Evolutionary conservation across 2,329 filamentous ascomycete genomes (phyloP).

Genomic region (Trichoderma arundinaceum): DNA sequence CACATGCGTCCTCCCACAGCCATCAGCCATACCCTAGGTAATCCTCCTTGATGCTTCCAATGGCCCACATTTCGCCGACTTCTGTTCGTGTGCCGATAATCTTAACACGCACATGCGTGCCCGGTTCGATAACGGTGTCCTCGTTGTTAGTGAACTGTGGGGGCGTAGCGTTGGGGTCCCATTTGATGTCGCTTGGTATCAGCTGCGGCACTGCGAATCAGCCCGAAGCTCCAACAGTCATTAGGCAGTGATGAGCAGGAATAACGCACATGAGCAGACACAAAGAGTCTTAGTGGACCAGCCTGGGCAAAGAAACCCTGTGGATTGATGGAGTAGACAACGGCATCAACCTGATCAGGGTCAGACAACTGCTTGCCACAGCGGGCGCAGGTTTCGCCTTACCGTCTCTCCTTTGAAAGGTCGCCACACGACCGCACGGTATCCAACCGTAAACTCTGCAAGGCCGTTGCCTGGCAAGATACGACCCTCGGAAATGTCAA

Average conservation of each 20-base stretch:
- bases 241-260: not conserved
- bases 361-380: slow-evolving; percentile 40
- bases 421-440: slow-evolving; percentile 95
- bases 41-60: slow-evolving; percentile 93
- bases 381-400: slow-evolving; percentile 47
- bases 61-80: slow-evolving; percentile 93
- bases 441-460: slow-evolving; percentile 93
- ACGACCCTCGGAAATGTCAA: slow-evolving; percentile 90
- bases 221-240: not conserved
- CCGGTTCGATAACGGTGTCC: slow-evolving; percentile 90
- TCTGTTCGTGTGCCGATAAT: slow-evolving; percentile 93
- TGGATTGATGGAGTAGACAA: slow-evolving; percentile 88
- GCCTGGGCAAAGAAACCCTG: slow-evolving; percentile 90
- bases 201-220: slow-evolving; percentile 58
- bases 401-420: slow-evolving; percentile 98
- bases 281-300: slow-evolving; percentile 78
- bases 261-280: slow-evolving; percentile 76
- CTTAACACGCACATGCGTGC: slow-evolving; percentile 91
- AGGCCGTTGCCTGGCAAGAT: slow-evolving; percentile 90
- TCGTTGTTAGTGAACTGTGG: slow-evolving; percentile 95
- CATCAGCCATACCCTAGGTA: slow-evolving; percentile 63
- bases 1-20: slow-evolving; percentile 31
- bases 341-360: slow-evolving; percentile 78
- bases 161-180: slow-evolving; percentile 94
- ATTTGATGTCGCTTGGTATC: slow-evolving; percentile 91